These are phyloP conservation scores for Haplographium delicatum DNA, from an alignment of 495 filamentous ascomycete species.

Conservation along the genomic window DNA sequence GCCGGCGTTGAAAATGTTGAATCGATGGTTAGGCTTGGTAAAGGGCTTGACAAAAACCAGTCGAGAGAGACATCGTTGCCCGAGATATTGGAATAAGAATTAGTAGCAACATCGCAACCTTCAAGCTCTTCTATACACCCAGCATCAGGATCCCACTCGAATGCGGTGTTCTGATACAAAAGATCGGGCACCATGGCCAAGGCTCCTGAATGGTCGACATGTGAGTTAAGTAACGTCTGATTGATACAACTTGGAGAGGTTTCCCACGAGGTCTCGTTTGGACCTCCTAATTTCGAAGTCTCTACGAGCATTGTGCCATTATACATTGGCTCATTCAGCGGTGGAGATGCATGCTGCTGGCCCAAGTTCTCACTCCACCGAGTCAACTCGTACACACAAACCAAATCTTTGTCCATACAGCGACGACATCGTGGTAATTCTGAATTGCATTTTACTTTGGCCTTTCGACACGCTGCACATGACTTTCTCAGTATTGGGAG, in stretches of 20 bases:
- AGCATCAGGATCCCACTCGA: constrained; percentile 18
- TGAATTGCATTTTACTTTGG: constrained; percentile 17
- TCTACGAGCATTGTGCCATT: not conserved
- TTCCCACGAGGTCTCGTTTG: not conserved
- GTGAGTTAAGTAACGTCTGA: not conserved
- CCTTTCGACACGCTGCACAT: constrained; percentile 18
- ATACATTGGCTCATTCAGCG: not conserved
- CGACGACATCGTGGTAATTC: constrained; percentile 15
- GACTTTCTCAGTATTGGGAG: constrained; percentile 15
- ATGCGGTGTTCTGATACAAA: constrained; percentile 2
- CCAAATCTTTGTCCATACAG: constrained; percentile 1
- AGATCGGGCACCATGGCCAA: constrained; percentile 5
- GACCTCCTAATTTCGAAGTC: not conserved
- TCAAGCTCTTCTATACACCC: constrained; percentile 16
- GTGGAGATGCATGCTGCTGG: constrained; percentile 9
- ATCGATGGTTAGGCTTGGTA: constrained; percentile 14
- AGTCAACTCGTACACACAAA: constrained; percentile 15
- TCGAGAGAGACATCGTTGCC: constrained; percentile 6
- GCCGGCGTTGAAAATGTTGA: constrained; percentile 19
- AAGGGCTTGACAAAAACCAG: constrained; percentile 13
- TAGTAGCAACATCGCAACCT: constrained; percentile 8
- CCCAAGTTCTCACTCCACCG: constrained; percentile 5
- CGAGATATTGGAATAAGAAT: constrained; percentile 4
- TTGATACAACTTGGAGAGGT: not conserved
- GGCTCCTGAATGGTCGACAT: not conserved